A percentile compares a stretch with the other conserved stretches of the same genome.
These are phyloP conservation scores for Selenicereus undatus DNA, from an alignment of 148 eudicot species.

Conservation along the genomic window DNA sequence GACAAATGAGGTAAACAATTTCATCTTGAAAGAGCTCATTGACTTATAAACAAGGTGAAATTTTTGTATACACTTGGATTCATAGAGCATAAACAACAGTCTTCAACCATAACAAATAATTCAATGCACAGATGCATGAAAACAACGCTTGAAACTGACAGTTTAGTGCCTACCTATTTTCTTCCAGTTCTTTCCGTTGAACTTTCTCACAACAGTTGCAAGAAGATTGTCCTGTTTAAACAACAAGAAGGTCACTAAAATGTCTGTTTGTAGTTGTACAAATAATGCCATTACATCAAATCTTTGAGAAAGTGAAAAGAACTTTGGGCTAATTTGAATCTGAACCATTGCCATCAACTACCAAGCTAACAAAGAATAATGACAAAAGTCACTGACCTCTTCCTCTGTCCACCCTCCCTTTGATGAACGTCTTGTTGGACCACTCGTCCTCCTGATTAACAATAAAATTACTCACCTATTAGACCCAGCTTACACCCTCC, in stretches of 20 bases:
- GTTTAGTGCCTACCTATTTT: constrained; percentile 54
- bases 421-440: constrained; percentile 57
- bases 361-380: not conserved
- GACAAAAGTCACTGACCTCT: constrained; percentile 46
- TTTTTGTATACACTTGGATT: not conserved
- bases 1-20: not conserved
- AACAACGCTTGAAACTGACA: not conserved
- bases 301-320: not conserved
- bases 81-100: not conserved
- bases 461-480: not conserved
- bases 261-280: not conserved
- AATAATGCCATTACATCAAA: not conserved
- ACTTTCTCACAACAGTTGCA: constrained; percentile 43
- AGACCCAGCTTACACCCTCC: not conserved
- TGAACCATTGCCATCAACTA: not conserved
- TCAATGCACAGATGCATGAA: not conserved
- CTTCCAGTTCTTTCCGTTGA: constrained; percentile 73
- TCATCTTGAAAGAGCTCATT: not conserved
- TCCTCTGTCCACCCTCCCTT: constrained; percentile 87
- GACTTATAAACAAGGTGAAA: not conserved
- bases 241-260: not conserved
- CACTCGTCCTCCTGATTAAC: constrained; percentile 34
- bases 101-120: not conserved
- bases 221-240: constrained; percentile 54
- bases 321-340: not conserved